Base-by-base conservation (phyloP, 768 basidiomycete genomes). In the Boletus reticulatus region DNA sequence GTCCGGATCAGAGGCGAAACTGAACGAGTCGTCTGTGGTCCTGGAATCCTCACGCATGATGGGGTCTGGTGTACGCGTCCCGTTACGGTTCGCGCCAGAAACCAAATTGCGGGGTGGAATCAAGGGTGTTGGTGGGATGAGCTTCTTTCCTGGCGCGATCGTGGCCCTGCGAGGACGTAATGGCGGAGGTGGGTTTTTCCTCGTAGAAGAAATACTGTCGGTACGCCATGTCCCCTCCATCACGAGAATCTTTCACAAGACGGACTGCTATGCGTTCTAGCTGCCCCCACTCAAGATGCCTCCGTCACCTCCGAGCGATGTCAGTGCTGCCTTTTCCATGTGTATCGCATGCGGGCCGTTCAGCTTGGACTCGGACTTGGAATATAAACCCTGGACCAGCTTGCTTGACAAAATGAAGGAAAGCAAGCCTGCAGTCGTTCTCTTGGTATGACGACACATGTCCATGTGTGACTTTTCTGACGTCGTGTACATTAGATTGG, bases 91-190 rank as follows among this genome's bases (percentile, higher is more conserved):
- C 52, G 80, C 88, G 32, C 74, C 81, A 6, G 73, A 76, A 20
- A 75, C 90, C 50, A 84, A 83, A 62, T 78, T 96, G 3, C 80
- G 87, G 38, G 86, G 86, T 17, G 80, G 81, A 1, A 65, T 76
- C 14, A 78, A 78, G 52, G 90, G 89, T 12, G 75, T 82, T 11
- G 82, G 80, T 16, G 84, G 85, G 0, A 72, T 87, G 11, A 87
- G 90, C 1, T 67, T 98, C 41, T 98, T 95, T 66, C 93, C 94
- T 6, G 97, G 97, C 4, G 86, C 86, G 29, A 84, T 98, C 49
- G 88, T 88, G 2, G 94, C 88, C 0, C 66, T 98, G 32, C 90
- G 84, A 57, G 97, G 97, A 0, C 83, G 81, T 68, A 98, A 98
- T 70, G 94, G 94, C 1, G 92, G 94, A 3, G 94, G 92, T 6